phyloP scores from a whole-genome alignment of 2,329 filamentous ascomycete genomes.

The Calonectria hawksworthii region DNA sequence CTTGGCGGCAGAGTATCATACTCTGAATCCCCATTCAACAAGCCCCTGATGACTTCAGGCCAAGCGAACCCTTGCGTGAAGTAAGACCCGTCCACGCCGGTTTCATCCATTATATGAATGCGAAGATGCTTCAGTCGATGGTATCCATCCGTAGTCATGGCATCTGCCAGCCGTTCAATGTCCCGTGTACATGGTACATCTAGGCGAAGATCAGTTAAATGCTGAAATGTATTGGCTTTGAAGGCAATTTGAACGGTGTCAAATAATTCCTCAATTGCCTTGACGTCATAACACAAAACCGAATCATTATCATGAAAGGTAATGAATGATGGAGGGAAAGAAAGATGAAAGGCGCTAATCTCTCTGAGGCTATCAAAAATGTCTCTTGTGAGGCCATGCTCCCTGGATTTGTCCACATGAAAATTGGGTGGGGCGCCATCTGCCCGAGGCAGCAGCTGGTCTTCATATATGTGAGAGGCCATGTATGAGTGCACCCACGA shows the following conservation, averaged over 20 bases:
- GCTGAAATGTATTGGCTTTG: not conserved
- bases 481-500: too few relatives aligned
- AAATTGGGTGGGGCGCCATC: not conserved
- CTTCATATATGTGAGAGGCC: not conserved
- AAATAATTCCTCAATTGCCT: not conserved
- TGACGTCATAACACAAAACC: not conserved
- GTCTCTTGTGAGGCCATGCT: not conserved
- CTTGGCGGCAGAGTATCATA: not conserved
- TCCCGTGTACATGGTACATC: not conserved
- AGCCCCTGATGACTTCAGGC: not conserved
- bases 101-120: not conserved
- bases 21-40: not conserved
- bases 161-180: not conserved
- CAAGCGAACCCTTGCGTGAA: not conserved
- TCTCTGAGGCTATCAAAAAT: not conserved
- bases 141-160: not conserved
- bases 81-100: not conserved
- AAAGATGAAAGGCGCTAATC: not conserved
- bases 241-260: not conserved
- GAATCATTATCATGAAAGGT: fast-evolving
- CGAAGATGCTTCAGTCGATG: not conserved
- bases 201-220: not conserved
- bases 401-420: not conserved
- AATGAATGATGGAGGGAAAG: not conserved
- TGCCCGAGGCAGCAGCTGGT: not conserved